Base-by-base conservation (phyloP, 1,139 yeast genomes). In the Blastobotrys indianensis region DNA sequence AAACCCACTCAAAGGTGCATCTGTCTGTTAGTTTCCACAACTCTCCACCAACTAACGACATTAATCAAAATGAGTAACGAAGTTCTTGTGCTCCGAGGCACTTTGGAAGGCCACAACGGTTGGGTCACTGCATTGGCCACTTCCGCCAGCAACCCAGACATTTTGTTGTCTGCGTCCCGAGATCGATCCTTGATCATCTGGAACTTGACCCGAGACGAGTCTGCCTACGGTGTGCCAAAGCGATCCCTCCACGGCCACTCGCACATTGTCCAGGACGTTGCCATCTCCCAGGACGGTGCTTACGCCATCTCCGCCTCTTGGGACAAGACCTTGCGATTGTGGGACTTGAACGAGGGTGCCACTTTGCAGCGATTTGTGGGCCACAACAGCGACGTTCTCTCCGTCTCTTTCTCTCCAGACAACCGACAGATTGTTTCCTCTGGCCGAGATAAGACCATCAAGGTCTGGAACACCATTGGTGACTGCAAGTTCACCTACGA, bases 81-180 rank as follows among this genome's bases (percentile, higher is more conserved):
- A 85, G 95, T 90, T 82, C 83, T 92, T 79, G 96, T 90, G 74
- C 86, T 92, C 75, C 90, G 97, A 83, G 97, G 97, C 74, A 86
- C 97, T 82, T 85, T 92, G 73, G 96, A 90, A 79, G 96, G 86
- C 49, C 65, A 62, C 57, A 57, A 53, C 50, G 62, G 61, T 68
- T 92, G 97, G 97, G 98, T 92, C 70, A 92, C 99, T 62, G 82
- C 97, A 74, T 81, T 92, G 68, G 95, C 97, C 76, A 92, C 97
- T 77, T 84, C 96, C 71, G 86, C 92, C 68, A 92, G 92, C 72
- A 88, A 88, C 82, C 98, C 98, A 76, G 97, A 94, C 75, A 79
- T 92, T 70, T 84, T 92, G 69, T 81, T 92, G 74, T 94, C 98
- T 68, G 96, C 94, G 73, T 92, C 98, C 70, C 86, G 99, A 80